Evolutionary conservation across 1,139 yeast species (phyloP), one percentile per base, ranked within the genome.

Genomic region (Geotrichum aggregatum): DNA sequence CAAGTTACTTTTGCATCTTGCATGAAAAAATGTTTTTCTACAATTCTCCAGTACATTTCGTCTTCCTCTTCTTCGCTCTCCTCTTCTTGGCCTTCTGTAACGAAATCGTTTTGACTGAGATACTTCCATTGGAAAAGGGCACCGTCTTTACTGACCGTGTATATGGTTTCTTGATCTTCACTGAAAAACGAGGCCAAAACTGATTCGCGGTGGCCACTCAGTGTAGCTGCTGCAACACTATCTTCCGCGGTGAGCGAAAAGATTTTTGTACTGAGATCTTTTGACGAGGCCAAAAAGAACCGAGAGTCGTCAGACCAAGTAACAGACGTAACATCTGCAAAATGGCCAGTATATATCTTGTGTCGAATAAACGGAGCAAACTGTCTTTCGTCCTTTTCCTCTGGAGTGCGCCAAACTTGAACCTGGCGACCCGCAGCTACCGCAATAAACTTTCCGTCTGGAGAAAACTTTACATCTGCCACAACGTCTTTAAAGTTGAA

Each of bases 321-420:
- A 8, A 92, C 70, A 6, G 87, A 80, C 1, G 82, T 77, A 24
- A 94, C 82, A 59, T 87, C 95, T 50, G 83, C 83, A 66, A 83
- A 89, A 71, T 92, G 98, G 26, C 98, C 99, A 1, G 97, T 88
- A 63, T 89, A 89, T 5, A 87, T 79, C 63, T 96, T 76, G 68
- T 87, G 89, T 59, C 95, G 84, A 40, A 92, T 86, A 70, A 92
- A 94, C 14, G 98, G 99, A 1, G 96, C 94, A 76, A 94, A 92
- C 66, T 89, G 97, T 58, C 95, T 76, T 55, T 79, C 83, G 42
- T 68, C 72, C 1, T 80, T 72, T 35, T 76, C 75, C 49, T 80
- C 83, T 0, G 98, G 98, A 1, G 98, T 88, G 63, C 81, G 83
- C 99, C 99, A 92, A 11, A 92, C 86, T 66, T 94, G 98, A 24